These are phyloP conservation scores for Wickerhamomyces sp. DNA, from an alignment of 1,139 yeast species.

Conservation along the genomic window DNA sequence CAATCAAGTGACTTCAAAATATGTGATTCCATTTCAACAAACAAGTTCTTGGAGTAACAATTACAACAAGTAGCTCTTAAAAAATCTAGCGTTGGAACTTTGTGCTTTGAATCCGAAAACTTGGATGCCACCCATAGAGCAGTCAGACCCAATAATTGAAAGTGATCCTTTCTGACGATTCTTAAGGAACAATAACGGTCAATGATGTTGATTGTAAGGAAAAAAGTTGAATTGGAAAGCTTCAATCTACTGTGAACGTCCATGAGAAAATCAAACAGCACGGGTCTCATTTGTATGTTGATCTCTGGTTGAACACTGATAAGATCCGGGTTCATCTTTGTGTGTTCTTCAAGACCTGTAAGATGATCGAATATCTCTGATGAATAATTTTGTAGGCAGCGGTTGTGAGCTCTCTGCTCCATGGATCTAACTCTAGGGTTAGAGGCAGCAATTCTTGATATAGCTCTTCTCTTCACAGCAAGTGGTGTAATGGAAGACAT, in stretches of 20 bases:
- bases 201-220: slow-evolving; percentile 73
- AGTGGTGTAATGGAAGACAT: slow-evolving; percentile 20
- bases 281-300: slow-evolving; percentile 85
- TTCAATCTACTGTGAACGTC: slow-evolving; percentile 79
- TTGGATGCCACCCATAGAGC: slow-evolving; percentile 74
- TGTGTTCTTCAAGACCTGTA: slow-evolving; percentile 28
- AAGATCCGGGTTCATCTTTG: slow-evolving; percentile 50
- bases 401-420: slow-evolving; percentile 40
- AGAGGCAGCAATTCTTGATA: slow-evolving; percentile 19
- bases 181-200: slow-evolving; percentile 90
- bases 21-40: slow-evolving; percentile 66
- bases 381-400: slow-evolving; percentile 20
- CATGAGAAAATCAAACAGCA: slow-evolving; percentile 74
- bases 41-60: slow-evolving; percentile 52
- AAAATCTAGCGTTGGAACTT: slow-evolving; percentile 53
- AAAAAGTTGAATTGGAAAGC: slow-evolving; percentile 74
- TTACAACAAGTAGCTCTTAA: slow-evolving; percentile 47
- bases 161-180: slow-evolving; percentile 69
- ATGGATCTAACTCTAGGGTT: slow-evolving; percentile 23
- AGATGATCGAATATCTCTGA: slow-evolving; percentile 19
- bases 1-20: slow-evolving; percentile 54
- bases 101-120: slow-evolving; percentile 62
- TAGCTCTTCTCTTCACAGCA: slow-evolving; percentile 19
- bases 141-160: slow-evolving; percentile 64
- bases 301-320: slow-evolving; percentile 89